A percentile compares a stretch with the other conserved stretches of the same genome.
phyloP scores from a whole-genome alignment of 1,139 yeast species.

The Casaregolazyma lundiana region DNA sequence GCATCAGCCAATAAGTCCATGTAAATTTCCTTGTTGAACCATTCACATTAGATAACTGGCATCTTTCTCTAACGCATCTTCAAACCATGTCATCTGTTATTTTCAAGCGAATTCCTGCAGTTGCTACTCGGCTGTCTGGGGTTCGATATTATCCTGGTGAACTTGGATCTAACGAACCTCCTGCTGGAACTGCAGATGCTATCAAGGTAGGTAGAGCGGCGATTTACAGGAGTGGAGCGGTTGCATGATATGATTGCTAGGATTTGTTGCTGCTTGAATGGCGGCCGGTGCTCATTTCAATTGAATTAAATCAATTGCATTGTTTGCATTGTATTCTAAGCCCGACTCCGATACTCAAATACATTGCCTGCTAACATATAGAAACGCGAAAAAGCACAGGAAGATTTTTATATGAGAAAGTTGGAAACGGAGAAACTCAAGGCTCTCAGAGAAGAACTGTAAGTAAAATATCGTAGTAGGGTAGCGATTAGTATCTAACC shows the following conservation, averaged over 20 bases:
- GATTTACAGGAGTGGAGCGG: not conserved
- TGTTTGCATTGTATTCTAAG: no score
- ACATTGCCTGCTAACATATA: conserved; percentile 25
- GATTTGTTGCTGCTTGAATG: no score
- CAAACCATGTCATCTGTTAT: conserved; percentile 8
- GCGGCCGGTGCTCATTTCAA: no score
- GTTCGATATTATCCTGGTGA: conserved; percentile 10
- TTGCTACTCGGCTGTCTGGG: conserved; percentile 5
- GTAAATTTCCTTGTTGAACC: not conserved
- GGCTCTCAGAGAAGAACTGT: conserved; percentile 38
- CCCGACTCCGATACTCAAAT: no score
- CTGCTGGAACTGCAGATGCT: conserved; percentile 10
- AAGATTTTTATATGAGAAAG: conserved; percentile 58
- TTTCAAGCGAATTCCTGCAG: conserved; percentile 8
- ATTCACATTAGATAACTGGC: not conserved
- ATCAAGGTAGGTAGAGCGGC: conserved; percentile 7
- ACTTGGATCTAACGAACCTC: conserved; percentile 9
- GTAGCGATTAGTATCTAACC: no score
- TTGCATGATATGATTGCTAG: no score
- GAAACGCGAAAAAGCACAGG: conserved; percentile 70
- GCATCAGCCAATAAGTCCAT: not conserved
- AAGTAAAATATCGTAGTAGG: conserved; percentile 13
- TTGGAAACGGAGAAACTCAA: conserved; percentile 60
- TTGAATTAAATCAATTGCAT: no score
- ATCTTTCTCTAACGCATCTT: not conserved